Conservation (phyloP, 1,139 yeast species). For the Magnusiomyces magnusii region DNA sequence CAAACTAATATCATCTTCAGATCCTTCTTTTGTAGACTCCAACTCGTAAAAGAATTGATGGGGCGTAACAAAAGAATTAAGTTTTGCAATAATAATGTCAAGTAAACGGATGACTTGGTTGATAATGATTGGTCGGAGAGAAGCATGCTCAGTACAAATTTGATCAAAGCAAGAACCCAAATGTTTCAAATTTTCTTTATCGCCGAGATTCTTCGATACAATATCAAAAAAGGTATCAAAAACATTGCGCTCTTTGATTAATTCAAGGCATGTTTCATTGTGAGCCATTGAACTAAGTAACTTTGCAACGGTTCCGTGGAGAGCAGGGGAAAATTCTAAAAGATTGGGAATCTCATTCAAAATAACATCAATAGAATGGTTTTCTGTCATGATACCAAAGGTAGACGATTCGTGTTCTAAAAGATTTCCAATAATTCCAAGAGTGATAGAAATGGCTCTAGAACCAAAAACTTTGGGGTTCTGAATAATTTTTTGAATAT, state of each 20-base stretch:
- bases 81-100: slow-evolving; percentile 38
- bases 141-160: slow-evolving; percentile 74
- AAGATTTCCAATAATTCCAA: slow-evolving; percentile 63
- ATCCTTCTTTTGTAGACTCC: slow-evolving; percentile 14
- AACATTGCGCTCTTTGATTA: slow-evolving; percentile 43
- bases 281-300: slow-evolving; percentile 78
- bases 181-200: slow-evolving; percentile 37
- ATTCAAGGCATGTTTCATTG: slow-evolving; percentile 61
- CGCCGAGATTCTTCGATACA: slow-evolving; percentile 19
- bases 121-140: slow-evolving; percentile 53
- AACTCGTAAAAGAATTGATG: slow-evolving; percentile 14
- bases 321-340: slow-evolving; percentile 52
- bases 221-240: slow-evolving; percentile 38
- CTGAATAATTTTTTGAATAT: slow-evolving; percentile 53
- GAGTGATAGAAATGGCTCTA: slow-evolving; percentile 52
- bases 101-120: slow-evolving; percentile 45
- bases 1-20: slow-evolving; percentile 14
- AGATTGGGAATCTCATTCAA: slow-evolving; percentile 44
- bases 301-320: slow-evolving; percentile 61
- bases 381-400: slow-evolving; percentile 70
- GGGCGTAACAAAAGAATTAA: slow-evolving; percentile 13
- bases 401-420: slow-evolving; percentile 92
- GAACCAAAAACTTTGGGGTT: slow-evolving; percentile 63
- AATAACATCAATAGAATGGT: slow-evolving; percentile 61
- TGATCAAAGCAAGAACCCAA: slow-evolving; percentile 74